These are phyloP conservation scores for Fusarium longipes DNA, from an alignment of 2,329 filamentous ascomycete species.

Conservation along the genomic window DNA sequence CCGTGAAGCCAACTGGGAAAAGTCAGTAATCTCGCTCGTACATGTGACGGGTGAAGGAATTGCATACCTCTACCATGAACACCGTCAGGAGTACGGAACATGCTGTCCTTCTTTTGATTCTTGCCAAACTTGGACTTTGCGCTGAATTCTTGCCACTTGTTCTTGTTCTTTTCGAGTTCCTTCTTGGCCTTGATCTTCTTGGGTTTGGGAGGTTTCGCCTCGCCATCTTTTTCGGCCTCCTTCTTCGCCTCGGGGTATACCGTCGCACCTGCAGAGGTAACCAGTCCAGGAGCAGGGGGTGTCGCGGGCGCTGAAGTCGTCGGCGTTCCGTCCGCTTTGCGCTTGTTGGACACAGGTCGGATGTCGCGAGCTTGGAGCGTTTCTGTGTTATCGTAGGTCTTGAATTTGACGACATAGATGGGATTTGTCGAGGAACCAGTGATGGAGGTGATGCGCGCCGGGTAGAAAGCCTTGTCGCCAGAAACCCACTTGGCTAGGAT, in stretches of 20 bases:
- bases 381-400: slow-evolving; percentile 87
- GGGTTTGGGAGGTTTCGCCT: slow-evolving; percentile 77
- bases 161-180: slow-evolving; percentile 90
- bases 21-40: slow-evolving; percentile 33
- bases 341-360: slow-evolving; percentile 81
- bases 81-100: slow-evolving; percentile 93
- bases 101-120: slow-evolving; percentile 85
- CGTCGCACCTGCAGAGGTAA: slow-evolving; percentile 67
- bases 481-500: slow-evolving; percentile 92
- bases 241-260: slow-evolving; percentile 71
- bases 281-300: slow-evolving; percentile 55
- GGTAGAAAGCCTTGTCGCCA: slow-evolving; percentile 90
- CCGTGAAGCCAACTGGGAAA: slow-evolving; percentile 89
- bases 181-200: slow-evolving; percentile 94
- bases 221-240: slow-evolving; percentile 71
- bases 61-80: slow-evolving; percentile 83
- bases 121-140: slow-evolving; percentile 79
- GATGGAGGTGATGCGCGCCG: slow-evolving; percentile 91
- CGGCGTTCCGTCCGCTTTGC: slow-evolving; percentile 84
- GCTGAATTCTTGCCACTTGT: slow-evolving; percentile 94
- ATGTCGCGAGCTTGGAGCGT: slow-evolving; percentile 86
- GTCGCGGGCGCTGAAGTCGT: slow-evolving; percentile 56
- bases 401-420: slow-evolving; percentile 95
- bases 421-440: slow-evolving; percentile 92
- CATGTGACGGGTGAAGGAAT: too few species aligned